These are phyloP conservation scores for Trichophyton mentagrophytes DNA, from an alignment of 2,329 filamentous ascomycete species.

Conservation along the genomic window DNA sequence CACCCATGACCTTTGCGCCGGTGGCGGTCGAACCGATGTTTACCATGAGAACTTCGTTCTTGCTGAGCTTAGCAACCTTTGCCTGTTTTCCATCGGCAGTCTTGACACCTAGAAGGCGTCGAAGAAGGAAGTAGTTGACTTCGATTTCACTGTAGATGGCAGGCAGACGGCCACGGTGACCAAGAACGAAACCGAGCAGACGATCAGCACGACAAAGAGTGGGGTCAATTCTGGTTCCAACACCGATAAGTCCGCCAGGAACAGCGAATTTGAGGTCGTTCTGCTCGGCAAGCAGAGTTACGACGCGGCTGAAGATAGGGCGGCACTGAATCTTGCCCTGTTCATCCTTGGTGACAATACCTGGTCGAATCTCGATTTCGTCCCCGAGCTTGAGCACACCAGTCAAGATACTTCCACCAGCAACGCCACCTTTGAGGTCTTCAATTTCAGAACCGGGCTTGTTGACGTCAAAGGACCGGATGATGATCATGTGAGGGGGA, in stretches of 20 bases:
- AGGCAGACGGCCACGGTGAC: slow-evolving; percentile 81
- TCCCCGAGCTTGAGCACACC: slow-evolving; percentile 94
- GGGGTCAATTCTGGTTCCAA: slow-evolving; percentile 92
- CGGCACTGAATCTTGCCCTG: slow-evolving; percentile 90
- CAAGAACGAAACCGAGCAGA: slow-evolving; percentile 94
- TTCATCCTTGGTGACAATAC: slow-evolving; percentile 92
- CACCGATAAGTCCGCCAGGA: slow-evolving; percentile 93
- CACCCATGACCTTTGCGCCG: slow-evolving; percentile 90
- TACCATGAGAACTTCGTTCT: slow-evolving; percentile 99
- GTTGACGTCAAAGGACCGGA: slow-evolving; percentile 98
- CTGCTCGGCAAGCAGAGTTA: slow-evolving; percentile 91
- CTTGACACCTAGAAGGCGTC: slow-evolving; percentile 87
- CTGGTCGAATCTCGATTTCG: slow-evolving; percentile 97
- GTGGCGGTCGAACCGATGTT: slow-evolving; percentile 98
- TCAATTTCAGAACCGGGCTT: slow-evolving; percentile 98
- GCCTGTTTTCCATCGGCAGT: slow-evolving; percentile 97
- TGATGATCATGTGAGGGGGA: slow-evolving; percentile 97
- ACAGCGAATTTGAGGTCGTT: slow-evolving; percentile 98
- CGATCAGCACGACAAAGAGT: slow-evolving; percentile 98
- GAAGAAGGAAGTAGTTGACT: slow-evolving; percentile 97
- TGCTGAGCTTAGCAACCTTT: slow-evolving; percentile 94
- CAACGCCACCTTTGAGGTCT: slow-evolving; percentile 95
- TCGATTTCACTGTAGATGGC: slow-evolving; percentile 98
- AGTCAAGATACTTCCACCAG: slow-evolving; percentile 90
- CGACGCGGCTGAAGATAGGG: slow-evolving; percentile 89